Percentiles rank a stretch among this genome's conserved stretches.
Evolutionary conservation across 495 filamentous ascomycete species (phyloP).

Genomic region (Choiromyces venosus): DNA sequence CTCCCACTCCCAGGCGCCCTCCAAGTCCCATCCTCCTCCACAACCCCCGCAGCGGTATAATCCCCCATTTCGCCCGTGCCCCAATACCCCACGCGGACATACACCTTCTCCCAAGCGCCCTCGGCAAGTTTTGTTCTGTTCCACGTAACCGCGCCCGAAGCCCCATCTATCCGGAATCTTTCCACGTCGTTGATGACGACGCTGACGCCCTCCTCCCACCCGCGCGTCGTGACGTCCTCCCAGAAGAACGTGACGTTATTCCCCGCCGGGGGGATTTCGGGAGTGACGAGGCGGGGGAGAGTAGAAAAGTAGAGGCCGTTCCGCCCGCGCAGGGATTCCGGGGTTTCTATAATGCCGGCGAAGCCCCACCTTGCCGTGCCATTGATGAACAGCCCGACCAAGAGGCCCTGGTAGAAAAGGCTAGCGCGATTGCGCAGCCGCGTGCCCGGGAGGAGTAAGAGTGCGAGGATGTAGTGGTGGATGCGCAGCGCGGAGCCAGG

Average conservation of each 20-base stretch:
- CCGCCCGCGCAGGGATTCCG: constrained; percentile 57
- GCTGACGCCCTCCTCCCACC: constrained; percentile 73
- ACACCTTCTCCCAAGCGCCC: constrained; percentile 44
- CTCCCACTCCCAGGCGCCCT: constrained; percentile 49
- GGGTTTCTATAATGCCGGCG: constrained; percentile 81
- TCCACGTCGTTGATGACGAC: constrained; percentile 94
- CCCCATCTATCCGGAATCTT: constrained; percentile 48
- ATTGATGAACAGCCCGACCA: constrained; percentile 86
- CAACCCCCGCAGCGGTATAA: constrained; percentile 77
- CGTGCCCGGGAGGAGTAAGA: constrained; percentile 75
- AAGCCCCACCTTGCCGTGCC: constrained; percentile 92
- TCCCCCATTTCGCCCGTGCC: constrained; percentile 62
- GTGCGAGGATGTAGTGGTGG: constrained; percentile 88
- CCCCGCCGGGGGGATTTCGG: constrained; percentile 43
- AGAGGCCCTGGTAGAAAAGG: constrained; percentile 76
- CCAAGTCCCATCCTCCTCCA: constrained; percentile 68
- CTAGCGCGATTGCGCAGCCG: constrained; percentile 73
- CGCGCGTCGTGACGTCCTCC: constrained; percentile 47
- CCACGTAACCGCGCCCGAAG: constrained; percentile 40
- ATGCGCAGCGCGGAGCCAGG: constrained; percentile 83
- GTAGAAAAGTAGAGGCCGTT: constrained; percentile 63
- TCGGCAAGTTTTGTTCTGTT: constrained; percentile 46
- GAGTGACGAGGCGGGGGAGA: constrained; percentile 59
- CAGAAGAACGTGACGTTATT: constrained; percentile 55
- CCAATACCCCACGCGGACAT: constrained; percentile 58